Base-by-base conservation (phyloP, 768 basidiomycete genomes). In the Auricularia heimuer region DNA sequence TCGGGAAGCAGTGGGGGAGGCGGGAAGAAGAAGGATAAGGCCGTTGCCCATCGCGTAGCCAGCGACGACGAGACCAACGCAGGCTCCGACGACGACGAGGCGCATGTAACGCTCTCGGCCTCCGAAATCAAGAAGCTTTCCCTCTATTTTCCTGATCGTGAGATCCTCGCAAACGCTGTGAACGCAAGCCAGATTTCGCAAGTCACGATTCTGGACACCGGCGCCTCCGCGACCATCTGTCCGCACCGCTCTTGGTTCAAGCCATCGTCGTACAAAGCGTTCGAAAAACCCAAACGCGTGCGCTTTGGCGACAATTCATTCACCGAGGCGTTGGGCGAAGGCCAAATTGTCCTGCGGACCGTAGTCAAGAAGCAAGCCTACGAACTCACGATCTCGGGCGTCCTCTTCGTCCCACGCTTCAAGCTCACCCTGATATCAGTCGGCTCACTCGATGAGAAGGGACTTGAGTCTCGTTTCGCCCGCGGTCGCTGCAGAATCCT, bases 231-330 rank as follows among this genome's bases (percentile, higher is more conserved):
- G 33, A 58, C 36, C 34, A 65, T 67, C 44, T 62, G 36, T 35
- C 62, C 24, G 35, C 60, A 65, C 35, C n/a, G n/a, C 21, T 34
- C 29, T 2, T 66, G 36, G 18, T 65, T 66, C 62, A 44, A 51
- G 3, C 63, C 67, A 3, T n/a, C 45, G 8, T 61, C 67, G 21
- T 64, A 35, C 18, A 21, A 10, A 6, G 12, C 18, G 14, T 35
- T 68, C 10, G 33, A 64, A 21, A 54, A 63, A n/a, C 68, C 66
- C 11, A 39, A 56, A 3, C n/a, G 16, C 18, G 66, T 68, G 16
- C 61, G 56, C 29, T 62, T 68, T n/a, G 66, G 68, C 3, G 66
- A 68, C 61, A 45, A 68, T 44, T 68, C 68, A 21, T 12, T 39
- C 7, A 63, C 61, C 61, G 63, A 66, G 24, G 66, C 68, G 1